Base-by-base conservation (phyloP, 2,329 filamentous ascomycete species). In the Botrytis medusae region DNA sequence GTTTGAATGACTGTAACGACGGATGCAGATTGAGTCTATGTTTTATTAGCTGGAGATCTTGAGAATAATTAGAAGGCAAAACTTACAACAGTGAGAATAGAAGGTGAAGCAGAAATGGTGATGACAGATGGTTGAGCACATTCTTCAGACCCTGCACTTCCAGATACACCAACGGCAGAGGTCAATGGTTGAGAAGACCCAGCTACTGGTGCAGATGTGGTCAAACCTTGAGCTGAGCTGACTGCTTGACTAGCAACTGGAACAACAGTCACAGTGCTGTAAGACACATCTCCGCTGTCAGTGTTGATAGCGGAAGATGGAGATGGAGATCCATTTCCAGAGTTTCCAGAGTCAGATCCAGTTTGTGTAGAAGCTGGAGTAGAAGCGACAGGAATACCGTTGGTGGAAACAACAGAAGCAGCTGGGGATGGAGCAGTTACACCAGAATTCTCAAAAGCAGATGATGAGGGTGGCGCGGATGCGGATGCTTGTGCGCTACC, bases 1-100 rank as follows among this genome's bases (percentile, higher is more conserved):
- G 69, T 71, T 62, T 64, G 59, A 32, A 29, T 63, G 51, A 71
- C 18, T 18, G 69, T 71, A 25, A 71, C 40, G 59, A 71, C 37
- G 1, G 69, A 71, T 64, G 59, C 42, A 46, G 69, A 20, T 64
- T 71, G 59, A 16, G 69, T 71, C 69, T 64, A 51, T 16, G 25
- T 5, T 32, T 54, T 32, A 51, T 71, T 65, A 71, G 60, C 20
- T 42, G 12, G 22, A 40, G 40, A 51, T 42, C 40, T 40, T 7
- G 3, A 54, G 54, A 22, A 16, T 1, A 16, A 6, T 32, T 32
- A 40, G 0, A 16, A 20, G 32, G 22, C 16, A 22, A 71, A 51
- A 71, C 69, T 44, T 71, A 71, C 69, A 64, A 71, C 60, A 46
- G 69, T 64, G 67, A 64, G 42, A 6, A 64, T 44, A 44, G 48